Evolutionary conservation across 2,329 filamentous ascomycete genomes (phyloP), one percentile per base, ranked within the genome.

Genomic region (Talaromyces atroroseus): DNA sequence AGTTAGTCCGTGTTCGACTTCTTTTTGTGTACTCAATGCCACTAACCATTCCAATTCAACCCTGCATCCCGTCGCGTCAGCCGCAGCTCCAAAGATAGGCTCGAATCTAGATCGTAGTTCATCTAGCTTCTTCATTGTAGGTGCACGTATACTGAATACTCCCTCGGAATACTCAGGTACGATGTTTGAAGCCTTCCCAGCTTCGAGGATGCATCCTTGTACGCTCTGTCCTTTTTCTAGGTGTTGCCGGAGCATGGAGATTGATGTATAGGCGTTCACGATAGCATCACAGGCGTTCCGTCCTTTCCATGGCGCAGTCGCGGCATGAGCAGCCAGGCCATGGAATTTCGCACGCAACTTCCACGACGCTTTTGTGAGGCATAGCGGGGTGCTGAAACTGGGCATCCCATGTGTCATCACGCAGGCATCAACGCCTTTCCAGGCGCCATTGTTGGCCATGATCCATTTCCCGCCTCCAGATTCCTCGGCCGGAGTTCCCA

Each of bases 271-370:
- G 1, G 62, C 74, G 1, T 72, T 71, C 5, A 82, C 68, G 12
- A 80, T 65, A 0, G 79, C 80, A 59, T 82, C 80, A 0, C 82
- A 72, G 0, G 80, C 80, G 61, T 82, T 82, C 60, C 77, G 74
- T 0, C 80, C 80, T 8, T 78, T 67, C 79, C 79, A 82, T 0
- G 79, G 80, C 11, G 66, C 74, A 5, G 75, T 74, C 0, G 75
- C 79, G 0, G 79, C 79, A 61, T 82, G 80, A 0, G 80, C 78
- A 50, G 76, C 75, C 42, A 74, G 73, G 1, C 81, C 81, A 6
- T 61, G 62, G 58, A 76, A 76, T 58, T 68, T 67, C 12, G 71
- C 65, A 20, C 50, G 53, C 21, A 66, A 36, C 29, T 61, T 57
- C 23, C 62, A 49, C n/a, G 60, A 54, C 34, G 61, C 59, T 10